These are phyloP conservation scores for Magnolia kwangsiensis DNA, from an alignment of 164 flowering plant species.

Conservation along the genomic window DNA sequence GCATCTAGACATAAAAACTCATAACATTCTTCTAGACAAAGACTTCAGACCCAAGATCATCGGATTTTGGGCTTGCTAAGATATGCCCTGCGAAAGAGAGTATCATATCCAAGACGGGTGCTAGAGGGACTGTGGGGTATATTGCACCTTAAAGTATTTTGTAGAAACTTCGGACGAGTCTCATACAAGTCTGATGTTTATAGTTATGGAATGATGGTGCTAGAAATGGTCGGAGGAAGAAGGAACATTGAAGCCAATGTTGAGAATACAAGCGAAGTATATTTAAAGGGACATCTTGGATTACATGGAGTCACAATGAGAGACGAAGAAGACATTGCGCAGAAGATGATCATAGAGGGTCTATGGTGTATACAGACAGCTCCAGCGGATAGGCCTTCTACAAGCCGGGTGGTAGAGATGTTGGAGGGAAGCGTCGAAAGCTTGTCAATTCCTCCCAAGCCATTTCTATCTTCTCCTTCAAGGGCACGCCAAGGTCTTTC, in stretches of 20 bases:
- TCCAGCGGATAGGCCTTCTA: not conserved
- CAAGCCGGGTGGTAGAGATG: slow-evolving; percentile 3
- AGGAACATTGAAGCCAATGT: not conserved
- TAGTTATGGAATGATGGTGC: slow-evolving; percentile 10
- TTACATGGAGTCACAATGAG: not conserved
- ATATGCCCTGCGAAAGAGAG: slow-evolving; percentile 2
- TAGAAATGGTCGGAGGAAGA: slow-evolving; percentile 5
- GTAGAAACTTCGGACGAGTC: slow-evolving; percentile 3
- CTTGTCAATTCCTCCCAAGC: slow-evolving; percentile 7
- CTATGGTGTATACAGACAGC: slow-evolving; percentile 7
- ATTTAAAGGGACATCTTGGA: not conserved
- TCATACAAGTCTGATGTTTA: slow-evolving; percentile 10
- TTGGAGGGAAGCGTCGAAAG: slow-evolving; percentile 3
- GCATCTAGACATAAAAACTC: slow-evolving; percentile 8
- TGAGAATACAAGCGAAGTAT: not conserved
- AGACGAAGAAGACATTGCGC: not conserved
- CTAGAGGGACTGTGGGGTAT: slow-evolving; percentile 10
- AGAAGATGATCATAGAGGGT: slow-evolving; percentile 6
- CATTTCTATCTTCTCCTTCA: slow-evolving; percentile 1
- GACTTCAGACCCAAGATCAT: slow-evolving; percentile 3
- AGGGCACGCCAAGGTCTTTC: not conserved
- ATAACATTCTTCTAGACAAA: slow-evolving; percentile 5
- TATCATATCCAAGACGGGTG: not conserved
- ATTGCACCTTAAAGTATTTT: slow-evolving; percentile 12
- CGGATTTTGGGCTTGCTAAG: slow-evolving; percentile 12